Evolutionary conservation across 306 rosid genomes (phyloP).

Genomic region (Rosa persica): DNA sequence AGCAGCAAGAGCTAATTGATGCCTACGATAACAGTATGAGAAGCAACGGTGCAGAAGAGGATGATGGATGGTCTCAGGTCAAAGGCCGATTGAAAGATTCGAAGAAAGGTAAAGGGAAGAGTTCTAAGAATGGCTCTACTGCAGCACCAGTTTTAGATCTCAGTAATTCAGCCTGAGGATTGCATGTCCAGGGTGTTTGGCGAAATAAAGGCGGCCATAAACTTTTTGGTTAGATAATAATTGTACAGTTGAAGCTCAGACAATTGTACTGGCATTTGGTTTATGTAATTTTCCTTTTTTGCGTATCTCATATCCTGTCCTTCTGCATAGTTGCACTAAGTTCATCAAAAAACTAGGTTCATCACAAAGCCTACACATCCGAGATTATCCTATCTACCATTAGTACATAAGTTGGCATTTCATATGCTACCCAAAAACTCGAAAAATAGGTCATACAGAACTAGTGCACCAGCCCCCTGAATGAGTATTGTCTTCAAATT

Average conservation of each 20-base stretch:
- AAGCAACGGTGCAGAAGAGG: constrained; percentile 38
- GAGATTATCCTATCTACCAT: not conserved
- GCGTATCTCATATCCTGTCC: not conserved
- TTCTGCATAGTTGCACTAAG: not conserved
- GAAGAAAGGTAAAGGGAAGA: constrained; percentile 73
- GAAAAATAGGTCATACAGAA: too few relatives aligned
- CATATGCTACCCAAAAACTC: not conserved
- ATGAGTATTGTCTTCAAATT: not conserved
- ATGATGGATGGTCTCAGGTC: constrained; percentile 34
- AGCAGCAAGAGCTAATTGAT: constrained; percentile 75
- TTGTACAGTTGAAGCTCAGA: not conserved
- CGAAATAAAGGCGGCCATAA: constrained; percentile 60
- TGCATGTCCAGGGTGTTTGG: constrained; percentile 90
- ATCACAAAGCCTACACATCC: not conserved
- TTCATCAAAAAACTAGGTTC: not conserved
- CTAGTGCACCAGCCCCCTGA: not conserved
- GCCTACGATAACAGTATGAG: constrained; percentile 51
- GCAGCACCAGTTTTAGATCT: constrained; percentile 42
- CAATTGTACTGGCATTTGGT: not conserved
- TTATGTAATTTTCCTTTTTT: too few relatives aligned
- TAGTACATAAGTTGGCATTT: too few relatives aligned
- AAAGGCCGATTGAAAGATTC: constrained; percentile 36
- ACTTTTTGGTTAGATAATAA: constrained; percentile 31
- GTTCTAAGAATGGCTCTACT: constrained; percentile 47
- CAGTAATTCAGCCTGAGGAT: constrained; percentile 45